Conservation (phyloP, 768 basidiomycete species). For the Auricularia cornea region DNA sequence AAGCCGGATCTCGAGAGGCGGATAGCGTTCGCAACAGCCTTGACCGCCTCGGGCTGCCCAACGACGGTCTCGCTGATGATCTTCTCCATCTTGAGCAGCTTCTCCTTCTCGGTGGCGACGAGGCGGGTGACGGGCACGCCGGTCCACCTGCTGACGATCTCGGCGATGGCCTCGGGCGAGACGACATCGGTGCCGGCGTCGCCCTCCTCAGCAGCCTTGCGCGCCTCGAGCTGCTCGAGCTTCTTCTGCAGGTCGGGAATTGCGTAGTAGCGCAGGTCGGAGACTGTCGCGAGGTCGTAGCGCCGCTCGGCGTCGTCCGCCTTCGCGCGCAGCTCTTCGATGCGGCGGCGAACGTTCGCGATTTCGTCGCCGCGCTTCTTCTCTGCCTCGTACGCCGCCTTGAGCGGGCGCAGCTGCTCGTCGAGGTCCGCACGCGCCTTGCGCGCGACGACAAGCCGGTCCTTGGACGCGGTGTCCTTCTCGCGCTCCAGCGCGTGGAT, state of each 20-base stretch:
- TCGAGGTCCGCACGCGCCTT: conserved; percentile 69
- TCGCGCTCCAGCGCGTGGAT: conserved; percentile 91
- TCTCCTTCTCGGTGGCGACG: conserved; percentile 83
- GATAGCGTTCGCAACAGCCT: conserved; percentile 89
- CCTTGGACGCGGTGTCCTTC: conserved; percentile 82
- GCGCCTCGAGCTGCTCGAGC: conserved; percentile 42
- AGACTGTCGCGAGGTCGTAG: conserved; percentile 68
- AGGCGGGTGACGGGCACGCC: conserved; percentile 83
- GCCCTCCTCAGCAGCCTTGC: conserved; percentile 63
- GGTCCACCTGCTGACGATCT: conserved; percentile 91
- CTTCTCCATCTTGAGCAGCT: conserved; percentile 80
- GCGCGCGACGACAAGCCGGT: conserved; percentile 58
- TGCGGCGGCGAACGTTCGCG: conserved; percentile 61
- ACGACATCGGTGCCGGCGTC: conserved; percentile 62
- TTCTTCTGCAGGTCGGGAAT: conserved; percentile 73
- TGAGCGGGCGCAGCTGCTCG: conserved; percentile 73
- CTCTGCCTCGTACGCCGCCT: conserved; percentile 79
- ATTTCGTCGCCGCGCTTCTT: conserved; percentile 78
- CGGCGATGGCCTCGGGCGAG: conserved; percentile 86
- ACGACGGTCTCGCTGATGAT: conserved; percentile 69
- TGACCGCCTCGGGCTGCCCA: conserved; percentile 86
- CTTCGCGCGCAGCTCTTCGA: conserved; percentile 88
- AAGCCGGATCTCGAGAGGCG: conserved; percentile 87
- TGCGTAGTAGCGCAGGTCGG: conserved; percentile 86
- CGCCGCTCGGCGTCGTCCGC: conserved; percentile 87